Evolutionary conservation across 129 eudicot genomes (phyloP), one percentile per base, ranked within the genome.

Genomic region (Flaveria robusta): DNA sequence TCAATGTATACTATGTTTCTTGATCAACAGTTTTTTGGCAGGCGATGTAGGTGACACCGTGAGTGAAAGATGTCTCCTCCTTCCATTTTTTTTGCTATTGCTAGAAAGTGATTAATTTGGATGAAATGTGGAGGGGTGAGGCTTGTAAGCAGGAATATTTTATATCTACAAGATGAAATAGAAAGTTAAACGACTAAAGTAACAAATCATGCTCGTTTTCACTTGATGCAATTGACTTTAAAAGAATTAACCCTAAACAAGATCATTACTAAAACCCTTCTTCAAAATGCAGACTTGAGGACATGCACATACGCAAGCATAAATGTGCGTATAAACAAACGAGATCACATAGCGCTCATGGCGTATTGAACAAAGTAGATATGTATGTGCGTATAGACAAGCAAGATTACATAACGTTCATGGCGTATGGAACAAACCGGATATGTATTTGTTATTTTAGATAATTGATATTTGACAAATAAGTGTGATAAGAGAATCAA

Each of bases 31-130:
- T 18, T 64, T 63, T 63, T 47, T 29, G 70, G 29, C 39, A 34
- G 77, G 52, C 24, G 41, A 22, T 49, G 27, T 47, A 75, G 80
- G 72, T 50, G 27, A 27, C 34, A 43, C 8, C 9, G 22, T 29
- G 37, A 69, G 0, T 26, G 81, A 56, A 77, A 77, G 58, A 63
- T 47, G 65, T 51, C 73, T 63, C 16, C 20, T 65, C 49, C 72
- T 63, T 79, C 72, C 39, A 66, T 41, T 73, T n/a, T n/a, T n/a
- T n/a, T 80, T 73, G 27, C 7, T 34, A 60, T n/a, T n/a, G n/a
- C 70, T 74, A 45, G 20, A 78, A 62, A 22, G 49, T 69, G 73
- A 66, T 76, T 9, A 13, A 19, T 50, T 71, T 77, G 4, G 11
- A 13, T 79, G 60, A 51, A 39, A 72, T 39, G 41, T 60, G 66